phyloP scores from a whole-genome alignment of 2,329 filamentous ascomycete species.

The Verticillium zaregamsianum region DNA sequence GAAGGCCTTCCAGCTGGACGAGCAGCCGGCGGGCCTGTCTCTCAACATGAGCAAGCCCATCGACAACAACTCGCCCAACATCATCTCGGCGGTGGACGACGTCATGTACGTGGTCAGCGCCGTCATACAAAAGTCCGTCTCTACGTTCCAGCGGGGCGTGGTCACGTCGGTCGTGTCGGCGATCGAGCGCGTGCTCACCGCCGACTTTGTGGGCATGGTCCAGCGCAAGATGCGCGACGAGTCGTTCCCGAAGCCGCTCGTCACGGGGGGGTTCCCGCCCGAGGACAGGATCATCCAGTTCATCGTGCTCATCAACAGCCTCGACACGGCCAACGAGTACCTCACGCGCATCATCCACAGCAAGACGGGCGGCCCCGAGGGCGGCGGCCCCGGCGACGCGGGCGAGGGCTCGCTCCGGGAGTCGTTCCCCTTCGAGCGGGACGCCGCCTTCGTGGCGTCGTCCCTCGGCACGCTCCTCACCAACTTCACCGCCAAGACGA shows the following conservation, averaged over 20 bases:
- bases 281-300: conserved; percentile 88
- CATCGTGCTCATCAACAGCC: conserved; percentile 89
- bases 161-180: conserved; percentile 75
- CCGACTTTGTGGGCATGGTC: conserved; percentile 94
- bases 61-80: conserved; percentile 77
- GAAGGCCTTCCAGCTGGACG: conserved; percentile 95
- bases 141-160: conserved; percentile 78
- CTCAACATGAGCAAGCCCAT: conserved; percentile 70
- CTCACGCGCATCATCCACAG: conserved; percentile 77
- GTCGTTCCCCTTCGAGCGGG: conserved; percentile 76
- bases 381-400: conserved; percentile 18
- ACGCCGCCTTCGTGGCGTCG: conserved; percentile 65
- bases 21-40: conserved; percentile 74
- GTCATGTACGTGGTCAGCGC: conserved; percentile 99
- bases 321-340: conserved; percentile 90
- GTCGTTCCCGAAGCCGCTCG: conserved; percentile 75
- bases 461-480: conserved; percentile 65
- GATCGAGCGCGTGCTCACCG: conserved; percentile 73
- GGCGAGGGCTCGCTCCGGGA: conserved; percentile 45
- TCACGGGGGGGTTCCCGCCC: conserved; percentile 77
- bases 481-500: conserved; percentile 72
- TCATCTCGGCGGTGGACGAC: conserved; percentile 93
- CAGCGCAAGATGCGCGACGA: conserved; percentile 98
- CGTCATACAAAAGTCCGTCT: conserved; percentile 79
- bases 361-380: conserved; percentile 43